phyloP scores from a whole-genome alignment of 805 yeast genomes.

The Yamadazyma paraphyllophila region DNA sequence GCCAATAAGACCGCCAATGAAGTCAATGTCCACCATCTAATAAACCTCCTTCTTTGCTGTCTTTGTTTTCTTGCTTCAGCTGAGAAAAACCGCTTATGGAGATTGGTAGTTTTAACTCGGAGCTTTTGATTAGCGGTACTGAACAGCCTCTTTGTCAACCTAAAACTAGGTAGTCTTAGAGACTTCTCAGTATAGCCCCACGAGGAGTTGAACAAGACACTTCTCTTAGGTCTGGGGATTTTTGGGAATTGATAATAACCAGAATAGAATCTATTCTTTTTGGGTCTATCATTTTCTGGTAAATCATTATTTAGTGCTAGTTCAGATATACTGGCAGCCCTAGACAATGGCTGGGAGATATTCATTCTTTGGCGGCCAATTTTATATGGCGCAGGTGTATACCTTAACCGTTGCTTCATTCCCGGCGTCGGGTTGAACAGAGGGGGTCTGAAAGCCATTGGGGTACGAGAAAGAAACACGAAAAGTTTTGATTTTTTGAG shows the following conservation, averaged over 20 bases:
- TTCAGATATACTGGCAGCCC: slow-evolving; percentile 40
- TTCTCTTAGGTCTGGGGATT: slow-evolving; percentile 57
- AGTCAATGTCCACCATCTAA: slow-evolving; percentile 55
- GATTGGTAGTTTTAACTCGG: slow-evolving; percentile 32
- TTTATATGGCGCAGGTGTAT: slow-evolving; percentile 24
- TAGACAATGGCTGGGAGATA: slow-evolving; percentile 41
- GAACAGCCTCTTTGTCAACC: slow-evolving; percentile 29
- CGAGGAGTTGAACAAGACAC: slow-evolving; percentile 49
- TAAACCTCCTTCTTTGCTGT: slow-evolving; percentile 39
- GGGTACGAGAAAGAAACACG: neutral
- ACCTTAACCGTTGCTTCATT: slow-evolving; percentile 18
- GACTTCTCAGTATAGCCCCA: slow-evolving; percentile 24
- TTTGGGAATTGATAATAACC: slow-evolving; percentile 46
- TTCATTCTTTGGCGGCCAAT: slow-evolving; percentile 39
- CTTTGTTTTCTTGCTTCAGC: slow-evolving; percentile 41
- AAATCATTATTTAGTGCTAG: slow-evolving; percentile 21
- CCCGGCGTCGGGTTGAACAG: slow-evolving; percentile 14
- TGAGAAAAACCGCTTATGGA: slow-evolving; percentile 41
- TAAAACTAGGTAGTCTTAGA: slow-evolving; percentile 15
- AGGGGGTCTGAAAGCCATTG: slow-evolving; percentile 26
- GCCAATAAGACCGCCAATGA: slow-evolving; percentile 52
- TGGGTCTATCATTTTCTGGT: slow-evolving; percentile 13
- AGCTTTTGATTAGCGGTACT: slow-evolving; percentile 37
- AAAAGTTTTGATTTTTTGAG: neutral
- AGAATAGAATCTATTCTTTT: slow-evolving; percentile 11